Percentiles rank a stretch among this genome's conserved stretches.
Conservation (phyloP, 768 basidiomycete species). For the Lactarius quietus region DNA sequence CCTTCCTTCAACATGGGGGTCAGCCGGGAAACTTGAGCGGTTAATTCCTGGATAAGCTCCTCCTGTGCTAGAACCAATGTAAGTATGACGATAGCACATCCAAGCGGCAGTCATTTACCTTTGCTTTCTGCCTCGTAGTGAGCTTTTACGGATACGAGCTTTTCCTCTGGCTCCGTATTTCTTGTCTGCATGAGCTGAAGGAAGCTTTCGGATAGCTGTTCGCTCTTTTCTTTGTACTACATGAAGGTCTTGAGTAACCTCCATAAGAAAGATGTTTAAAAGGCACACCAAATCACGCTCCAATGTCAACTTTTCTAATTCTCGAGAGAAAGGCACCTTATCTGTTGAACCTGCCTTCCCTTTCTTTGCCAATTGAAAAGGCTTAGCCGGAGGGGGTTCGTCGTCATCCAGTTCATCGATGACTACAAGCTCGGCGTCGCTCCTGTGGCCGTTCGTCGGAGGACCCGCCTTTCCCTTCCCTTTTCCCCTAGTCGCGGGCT, state of each 20-base stretch:
- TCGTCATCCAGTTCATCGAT: constrained; percentile 23
- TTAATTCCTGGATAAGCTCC: constrained; percentile 50
- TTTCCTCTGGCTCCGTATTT: constrained; percentile 61
- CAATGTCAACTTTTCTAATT: constrained; percentile 26
- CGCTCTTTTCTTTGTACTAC: constrained; percentile 27
- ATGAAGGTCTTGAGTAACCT: neutral
- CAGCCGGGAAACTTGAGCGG: constrained; percentile 48
- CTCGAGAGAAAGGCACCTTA: constrained; percentile 4
- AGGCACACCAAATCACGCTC: constrained; percentile 31
- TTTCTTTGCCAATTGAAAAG: constrained; percentile 16
- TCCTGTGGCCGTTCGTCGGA: constrained; percentile 25
- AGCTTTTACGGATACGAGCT: constrained; percentile 44
- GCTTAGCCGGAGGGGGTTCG: constrained; percentile 18
- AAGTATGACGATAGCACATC: neutral
- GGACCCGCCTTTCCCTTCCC: constrained; percentile 35
- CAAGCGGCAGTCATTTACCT: constrained; percentile 38
- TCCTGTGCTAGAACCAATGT: constrained; percentile 50
- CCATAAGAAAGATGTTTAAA: neutral
- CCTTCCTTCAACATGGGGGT: constrained; percentile 52
- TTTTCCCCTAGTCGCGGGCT: constrained; percentile 33
- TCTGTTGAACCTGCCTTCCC: constrained; percentile 1
- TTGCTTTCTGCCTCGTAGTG: constrained; percentile 51
- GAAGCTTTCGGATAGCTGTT: constrained; percentile 48
- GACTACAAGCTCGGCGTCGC: constrained; percentile 1
- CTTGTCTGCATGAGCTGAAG: constrained; percentile 57